Conservation (phyloP, 495 filamentous ascomycete species). For the Neurospora sp. region DNA sequence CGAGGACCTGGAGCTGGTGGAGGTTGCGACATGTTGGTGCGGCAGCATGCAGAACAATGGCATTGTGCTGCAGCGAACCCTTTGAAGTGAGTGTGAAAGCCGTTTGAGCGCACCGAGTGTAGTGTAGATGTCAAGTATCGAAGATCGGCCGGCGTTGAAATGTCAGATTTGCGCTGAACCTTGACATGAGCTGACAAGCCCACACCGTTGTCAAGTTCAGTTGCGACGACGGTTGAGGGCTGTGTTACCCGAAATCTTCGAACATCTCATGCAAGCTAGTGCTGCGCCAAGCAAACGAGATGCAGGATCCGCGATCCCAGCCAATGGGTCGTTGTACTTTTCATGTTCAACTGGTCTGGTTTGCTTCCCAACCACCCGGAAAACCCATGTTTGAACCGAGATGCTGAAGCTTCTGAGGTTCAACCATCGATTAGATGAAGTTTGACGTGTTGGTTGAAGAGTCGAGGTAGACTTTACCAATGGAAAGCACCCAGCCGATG, state of each 20-base stretch:
- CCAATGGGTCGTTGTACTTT: background rate
- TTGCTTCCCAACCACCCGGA: background rate
- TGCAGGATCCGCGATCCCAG: background rate
- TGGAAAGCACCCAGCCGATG: background rate
- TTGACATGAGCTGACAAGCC: background rate
- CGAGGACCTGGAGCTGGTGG: background rate
- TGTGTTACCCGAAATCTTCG: background rate
- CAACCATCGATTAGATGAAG: background rate
- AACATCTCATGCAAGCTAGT: background rate
- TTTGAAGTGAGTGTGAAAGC: background rate
- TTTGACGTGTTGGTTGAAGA: background rate
- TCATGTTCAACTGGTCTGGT: background rate
- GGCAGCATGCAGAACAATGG: background rate
- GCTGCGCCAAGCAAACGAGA: background rate
- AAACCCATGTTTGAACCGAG: background rate
- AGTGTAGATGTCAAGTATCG: background rate
- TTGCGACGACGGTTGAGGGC: background rate
- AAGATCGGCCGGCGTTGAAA: background rate
- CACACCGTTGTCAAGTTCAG: too few relatives aligned
- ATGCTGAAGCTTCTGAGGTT: background rate
- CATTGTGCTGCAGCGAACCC: background rate
- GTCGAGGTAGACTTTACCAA: background rate
- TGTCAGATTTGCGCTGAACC: background rate
- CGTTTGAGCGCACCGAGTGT: background rate
- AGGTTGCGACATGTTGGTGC: background rate